A percentile compares a stretch with the other conserved stretches of the same genome.
Evolutionary conservation across 129 eudicot species (phyloP).

Genomic region (carrot (Daucus carota)): DNA sequence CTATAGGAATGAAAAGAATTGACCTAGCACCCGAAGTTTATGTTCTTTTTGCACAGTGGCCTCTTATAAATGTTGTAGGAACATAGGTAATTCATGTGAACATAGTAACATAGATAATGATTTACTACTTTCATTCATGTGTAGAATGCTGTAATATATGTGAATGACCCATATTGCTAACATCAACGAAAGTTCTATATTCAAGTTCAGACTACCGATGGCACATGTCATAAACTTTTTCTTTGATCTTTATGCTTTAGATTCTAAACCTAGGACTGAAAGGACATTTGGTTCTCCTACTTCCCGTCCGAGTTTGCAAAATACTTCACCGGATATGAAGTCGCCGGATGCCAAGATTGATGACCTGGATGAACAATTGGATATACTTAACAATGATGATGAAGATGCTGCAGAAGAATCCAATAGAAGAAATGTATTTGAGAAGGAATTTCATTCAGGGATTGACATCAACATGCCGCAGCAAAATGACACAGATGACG

Average conservation of each 20-base stretch:
- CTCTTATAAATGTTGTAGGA: background rate
- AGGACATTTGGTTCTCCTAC: conserved; percentile 33
- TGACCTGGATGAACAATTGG: conserved; percentile 73
- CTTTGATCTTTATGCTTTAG: conserved; percentile 25
- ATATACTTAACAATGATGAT: conserved; percentile 68
- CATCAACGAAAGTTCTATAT: background rate
- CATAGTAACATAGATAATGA: background rate
- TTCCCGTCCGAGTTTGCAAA: conserved; percentile 30
- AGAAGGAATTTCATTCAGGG: conserved; percentile 42
- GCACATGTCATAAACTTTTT: background rate
- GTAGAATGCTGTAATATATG: background rate
- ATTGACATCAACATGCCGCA: conserved; percentile 87
- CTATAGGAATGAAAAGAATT: background rate
- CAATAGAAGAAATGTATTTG: conserved; percentile 24
- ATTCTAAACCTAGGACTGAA: conserved; percentile 48
- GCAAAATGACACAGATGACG: conserved; percentile 65
- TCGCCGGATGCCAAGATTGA: conserved; percentile 53
- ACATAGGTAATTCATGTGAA: background rate
- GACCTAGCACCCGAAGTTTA: background rate
- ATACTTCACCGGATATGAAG: conserved; percentile 45
- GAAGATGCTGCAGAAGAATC: conserved; percentile 36
- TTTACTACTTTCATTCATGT: background rate
- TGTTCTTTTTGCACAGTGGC: background rate
- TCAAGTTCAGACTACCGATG: background rate
- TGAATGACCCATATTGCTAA: background rate